Conservation (phyloP, 768 basidiomycete genomes). For the Kwoniella dendrophila region DNA sequence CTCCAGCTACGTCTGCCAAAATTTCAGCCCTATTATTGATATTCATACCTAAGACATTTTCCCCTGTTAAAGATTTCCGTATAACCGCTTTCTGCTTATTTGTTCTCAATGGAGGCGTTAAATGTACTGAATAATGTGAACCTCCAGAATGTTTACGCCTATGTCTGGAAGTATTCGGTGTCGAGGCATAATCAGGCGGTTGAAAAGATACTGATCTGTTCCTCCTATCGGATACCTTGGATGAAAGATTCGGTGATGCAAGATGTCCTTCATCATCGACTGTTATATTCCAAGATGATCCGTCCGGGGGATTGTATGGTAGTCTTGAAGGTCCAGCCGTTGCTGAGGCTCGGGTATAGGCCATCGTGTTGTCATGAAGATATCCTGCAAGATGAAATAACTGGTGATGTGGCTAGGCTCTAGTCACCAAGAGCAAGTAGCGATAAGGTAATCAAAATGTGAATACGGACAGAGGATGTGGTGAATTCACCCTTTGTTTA, state of each 20-base stretch:
- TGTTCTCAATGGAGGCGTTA: slow-evolving; percentile 10
- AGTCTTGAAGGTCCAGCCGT: slow-evolving; percentile 17
- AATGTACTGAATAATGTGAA: slow-evolving; percentile 15
- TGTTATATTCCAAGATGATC: background rate
- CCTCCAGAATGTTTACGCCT: slow-evolving; percentile 4
- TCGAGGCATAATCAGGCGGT: background rate
- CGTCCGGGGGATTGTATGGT: slow-evolving; percentile 1
- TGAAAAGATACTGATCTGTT: slow-evolving; percentile 20
- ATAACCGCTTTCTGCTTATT: background rate
- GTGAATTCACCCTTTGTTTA: background rate
- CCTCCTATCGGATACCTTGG: background rate
- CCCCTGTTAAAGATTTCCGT: slow-evolving; percentile 11
- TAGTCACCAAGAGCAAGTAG: no score
- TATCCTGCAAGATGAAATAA: background rate
- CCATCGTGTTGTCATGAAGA: background rate
- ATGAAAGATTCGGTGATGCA: background rate
- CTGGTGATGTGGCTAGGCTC: no score
- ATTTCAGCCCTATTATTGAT: slow-evolving; percentile 33
- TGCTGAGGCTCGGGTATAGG: background rate
- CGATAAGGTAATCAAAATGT: background rate
- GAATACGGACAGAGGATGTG: background rate
- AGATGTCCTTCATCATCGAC: slow-evolving; percentile 3
- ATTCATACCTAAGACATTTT: slow-evolving; percentile 22
- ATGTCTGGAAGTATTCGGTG: slow-evolving; percentile 3
- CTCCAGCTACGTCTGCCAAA: slow-evolving; percentile 35